phyloP scores from a whole-genome alignment of 257 asterid species.

The Petunia axillaris region DNA sequence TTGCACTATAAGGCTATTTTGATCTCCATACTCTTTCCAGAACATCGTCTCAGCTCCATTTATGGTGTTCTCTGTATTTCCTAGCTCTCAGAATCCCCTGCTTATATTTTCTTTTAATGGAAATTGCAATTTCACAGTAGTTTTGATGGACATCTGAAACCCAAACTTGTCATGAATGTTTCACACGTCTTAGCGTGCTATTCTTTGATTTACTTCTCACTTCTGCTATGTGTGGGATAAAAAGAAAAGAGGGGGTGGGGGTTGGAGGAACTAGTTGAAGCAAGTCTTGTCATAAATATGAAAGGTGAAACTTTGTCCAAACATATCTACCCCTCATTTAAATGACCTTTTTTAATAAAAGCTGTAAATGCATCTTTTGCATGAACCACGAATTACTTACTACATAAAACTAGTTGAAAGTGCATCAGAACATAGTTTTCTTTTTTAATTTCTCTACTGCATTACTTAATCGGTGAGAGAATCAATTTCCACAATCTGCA shows the following conservation, averaged over 20 bases:
- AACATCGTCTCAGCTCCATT: not conserved
- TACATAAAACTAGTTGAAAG: not conserved
- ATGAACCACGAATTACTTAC: not conserved
- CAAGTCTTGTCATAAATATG: not conserved
- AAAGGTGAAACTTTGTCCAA: not conserved
- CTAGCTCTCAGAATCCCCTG: not conserved
- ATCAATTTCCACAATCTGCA: not conserved
- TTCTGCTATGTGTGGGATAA: not conserved
- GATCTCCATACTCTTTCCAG: not conserved
- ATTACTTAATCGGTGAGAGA: not conserved
- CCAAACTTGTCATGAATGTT: not conserved
- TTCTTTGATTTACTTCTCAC: not conserved
- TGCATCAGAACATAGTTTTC: not conserved
- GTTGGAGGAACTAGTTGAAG: not conserved
- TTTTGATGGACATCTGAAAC: not conserved
- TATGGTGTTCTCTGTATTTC: not conserved
- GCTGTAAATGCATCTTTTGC: slow-evolving; percentile 2
- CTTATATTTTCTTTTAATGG: not conserved
- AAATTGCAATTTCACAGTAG: not conserved
- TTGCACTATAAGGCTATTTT: not conserved
- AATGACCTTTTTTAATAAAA: not conserved
- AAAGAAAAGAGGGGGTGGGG: not conserved
- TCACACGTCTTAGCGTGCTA: not conserved
- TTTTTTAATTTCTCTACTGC: no score
- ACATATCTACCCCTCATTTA: not conserved